phyloP scores from a whole-genome alignment of 2,329 filamentous ascomycete species.

The Cladosporium sp. region DNA sequence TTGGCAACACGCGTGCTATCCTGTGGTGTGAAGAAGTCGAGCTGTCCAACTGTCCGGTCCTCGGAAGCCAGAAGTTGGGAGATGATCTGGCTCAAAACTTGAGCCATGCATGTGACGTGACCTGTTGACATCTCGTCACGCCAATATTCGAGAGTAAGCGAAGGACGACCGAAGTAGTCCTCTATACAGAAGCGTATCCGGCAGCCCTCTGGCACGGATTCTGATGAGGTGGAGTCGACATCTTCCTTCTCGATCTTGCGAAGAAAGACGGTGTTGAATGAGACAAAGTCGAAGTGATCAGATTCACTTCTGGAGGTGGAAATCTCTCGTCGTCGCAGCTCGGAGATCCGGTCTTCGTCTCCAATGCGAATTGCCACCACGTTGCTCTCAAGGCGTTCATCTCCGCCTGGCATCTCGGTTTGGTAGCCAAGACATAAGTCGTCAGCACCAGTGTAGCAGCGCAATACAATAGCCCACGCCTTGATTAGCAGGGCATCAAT shows the following conservation, averaged over 20 bases:
- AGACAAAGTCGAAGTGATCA: conserved; percentile 6
- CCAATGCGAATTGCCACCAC: conserved; percentile 2
- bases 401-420: conserved; percentile 1
- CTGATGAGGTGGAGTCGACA: conserved; percentile 5
- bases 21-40: conserved; percentile 18
- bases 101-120: conserved; percentile 16
- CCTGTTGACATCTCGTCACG: conserved; percentile 15
- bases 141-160: conserved; percentile 15
- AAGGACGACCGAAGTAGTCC: conserved; percentile 12
- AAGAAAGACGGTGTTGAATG: conserved; percentile 16
- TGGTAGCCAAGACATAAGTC: conserved; percentile 1
- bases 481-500: conserved; percentile 15
- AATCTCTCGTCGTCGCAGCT: conserved; percentile 11
- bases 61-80: conserved; percentile 8
- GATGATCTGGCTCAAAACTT: conserved; percentile 13
- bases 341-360: conserved; percentile 7
- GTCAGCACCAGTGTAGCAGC: conserved; percentile 16
- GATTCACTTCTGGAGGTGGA: neutral
- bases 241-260: conserved; percentile 16
- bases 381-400: neutral
- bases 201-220: conserved; percentile 4
- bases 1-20: conserved; percentile 16
- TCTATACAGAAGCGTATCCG: conserved; percentile 15
- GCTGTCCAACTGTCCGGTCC: conserved; percentile 3
- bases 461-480: conserved; percentile 13